A percentile compares a stretch with the other conserved stretches of the same genome.
Evolutionary conservation across 2,329 filamentous ascomycete species (phyloP).

Genomic region (Calycina herbarum): DNA sequence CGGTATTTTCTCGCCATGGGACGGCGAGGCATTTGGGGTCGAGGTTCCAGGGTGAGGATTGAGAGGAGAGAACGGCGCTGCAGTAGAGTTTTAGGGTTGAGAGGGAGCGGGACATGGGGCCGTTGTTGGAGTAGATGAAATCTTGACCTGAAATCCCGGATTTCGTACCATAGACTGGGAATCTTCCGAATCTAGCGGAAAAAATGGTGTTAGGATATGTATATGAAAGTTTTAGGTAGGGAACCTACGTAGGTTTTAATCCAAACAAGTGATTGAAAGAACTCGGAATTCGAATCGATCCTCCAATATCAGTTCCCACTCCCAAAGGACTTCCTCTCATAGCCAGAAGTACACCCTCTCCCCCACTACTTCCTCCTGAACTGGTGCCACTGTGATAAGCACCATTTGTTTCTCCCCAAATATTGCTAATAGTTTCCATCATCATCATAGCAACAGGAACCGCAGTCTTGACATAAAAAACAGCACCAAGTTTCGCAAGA

Average conservation of each 20-base stretch:
- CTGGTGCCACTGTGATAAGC: slow-evolving; percentile 34
- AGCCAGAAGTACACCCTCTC: slow-evolving; percentile 34
- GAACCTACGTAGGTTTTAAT: slow-evolving; percentile 39
- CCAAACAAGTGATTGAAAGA: slow-evolving; percentile 42
- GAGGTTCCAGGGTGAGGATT: slow-evolving; percentile 39
- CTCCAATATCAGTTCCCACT: slow-evolving; percentile 38
- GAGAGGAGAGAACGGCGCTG: slow-evolving; percentile 37
- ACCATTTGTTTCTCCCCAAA: slow-evolving; percentile 42
- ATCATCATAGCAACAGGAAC: slow-evolving; percentile 45
- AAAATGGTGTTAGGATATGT: not conserved
- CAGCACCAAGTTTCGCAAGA: slow-evolving; percentile 43
- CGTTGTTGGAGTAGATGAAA: slow-evolving; percentile 42
- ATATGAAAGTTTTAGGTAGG: not conserved
- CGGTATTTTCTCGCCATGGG: slow-evolving; percentile 40
- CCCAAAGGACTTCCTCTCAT: slow-evolving; percentile 35
- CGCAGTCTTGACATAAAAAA: slow-evolving; percentile 44
- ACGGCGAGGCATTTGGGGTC: slow-evolving; percentile 42
- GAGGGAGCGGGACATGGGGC: slow-evolving; percentile 41
- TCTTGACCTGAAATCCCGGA: slow-evolving; percentile 42
- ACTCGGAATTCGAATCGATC: slow-evolving; percentile 42
- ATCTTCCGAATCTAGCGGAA: slow-evolving; percentile 37
- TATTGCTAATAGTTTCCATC: slow-evolving; percentile 44
- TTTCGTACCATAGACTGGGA: slow-evolving; percentile 40
- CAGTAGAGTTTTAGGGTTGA: slow-evolving; percentile 40
- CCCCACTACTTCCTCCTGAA: slow-evolving; percentile 33